Conservation (phyloP, 1,284 basidiomycete genomes). For the Papiliotrema flavescens region DNA sequence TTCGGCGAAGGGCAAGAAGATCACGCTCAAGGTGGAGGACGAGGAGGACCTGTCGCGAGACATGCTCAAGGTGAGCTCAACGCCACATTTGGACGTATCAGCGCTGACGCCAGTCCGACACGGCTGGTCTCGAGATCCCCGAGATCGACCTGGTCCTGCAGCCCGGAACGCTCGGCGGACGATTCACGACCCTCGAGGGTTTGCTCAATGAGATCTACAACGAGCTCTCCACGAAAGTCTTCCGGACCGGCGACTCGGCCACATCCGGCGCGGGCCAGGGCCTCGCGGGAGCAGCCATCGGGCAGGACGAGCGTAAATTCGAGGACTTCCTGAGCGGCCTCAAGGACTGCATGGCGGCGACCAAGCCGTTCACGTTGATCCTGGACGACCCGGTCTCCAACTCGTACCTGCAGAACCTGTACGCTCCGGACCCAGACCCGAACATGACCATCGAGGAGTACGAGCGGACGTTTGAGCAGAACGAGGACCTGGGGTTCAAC, state of each 20-base stretch:
- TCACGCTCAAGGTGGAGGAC: slow-evolving; percentile 88
- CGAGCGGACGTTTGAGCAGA: slow-evolving; percentile 81
- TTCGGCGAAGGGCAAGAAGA: slow-evolving; percentile 76
- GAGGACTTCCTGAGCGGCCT: slow-evolving; percentile 73
- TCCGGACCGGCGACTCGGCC: slow-evolving; percentile 55
- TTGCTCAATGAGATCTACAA: slow-evolving; percentile 93
- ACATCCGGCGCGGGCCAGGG: slow-evolving; percentile 28
- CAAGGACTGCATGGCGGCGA: slow-evolving; percentile 73
- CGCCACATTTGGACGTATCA: not conserved
- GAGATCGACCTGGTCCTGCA: slow-evolving; percentile 92
- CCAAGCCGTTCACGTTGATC: slow-evolving; percentile 81
- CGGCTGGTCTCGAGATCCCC: slow-evolving; percentile 83
- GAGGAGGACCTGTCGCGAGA: slow-evolving; percentile 90
- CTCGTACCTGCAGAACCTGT: slow-evolving; percentile 93
- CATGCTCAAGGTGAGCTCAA: slow-evolving; percentile 71
- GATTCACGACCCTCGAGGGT: slow-evolving; percentile 97
- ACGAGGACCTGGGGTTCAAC: slow-evolving; percentile 93
- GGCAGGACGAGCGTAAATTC: slow-evolving; percentile 59
- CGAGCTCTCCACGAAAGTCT: slow-evolving; percentile 87
- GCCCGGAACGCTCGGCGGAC: slow-evolving; percentile 93
- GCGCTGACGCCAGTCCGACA: slow-evolving; percentile 65
- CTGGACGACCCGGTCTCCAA: slow-evolving; percentile 94
- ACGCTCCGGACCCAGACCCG: slow-evolving; percentile 86
- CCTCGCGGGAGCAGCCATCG: slow-evolving; percentile 36
- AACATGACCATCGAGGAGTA: slow-evolving; percentile 83